Base-by-base conservation (phyloP, 805 yeast genomes). In the Teunomyces pallodes region DNA sequence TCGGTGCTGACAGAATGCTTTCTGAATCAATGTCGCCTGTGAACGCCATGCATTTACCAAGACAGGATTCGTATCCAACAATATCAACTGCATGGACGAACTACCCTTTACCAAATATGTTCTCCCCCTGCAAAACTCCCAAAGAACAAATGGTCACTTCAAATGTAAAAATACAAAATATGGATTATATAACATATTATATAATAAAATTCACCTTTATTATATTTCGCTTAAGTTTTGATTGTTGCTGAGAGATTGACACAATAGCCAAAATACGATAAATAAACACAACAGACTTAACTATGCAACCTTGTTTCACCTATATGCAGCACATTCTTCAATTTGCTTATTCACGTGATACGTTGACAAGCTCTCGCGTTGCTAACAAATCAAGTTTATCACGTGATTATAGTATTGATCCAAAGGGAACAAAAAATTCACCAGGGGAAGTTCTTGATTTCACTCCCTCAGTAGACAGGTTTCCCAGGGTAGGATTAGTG, bases 61-160 rank as follows among this genome's bases (percentile, higher is more conserved):
- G 24, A 17, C 17, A 29, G 45, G 38, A 17, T 42, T 42, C n/a
- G 28, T 16, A 20, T 42, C 45, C 45, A 42, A 42, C 9, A 42
- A 31, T 26, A 42, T 31, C 36, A 42, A 31, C 6, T 31, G 33
- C 45, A 42, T 20, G 6, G 6, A 20, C 4, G 24, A 4, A 20
- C 4, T 20, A 5, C 24, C 24, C 24, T 20, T 20, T 5, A 20
- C 24, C 24, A 20, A 20, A 20, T 20, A 3, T 20, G 24, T 5
- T 20, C 24, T 4, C 24, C 6, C 20, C 24, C 24, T 20, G 24
- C 6, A 6, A 20, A 20, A 4, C 24, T 20, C 24, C 24, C 24
- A 20, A 20, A 1, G 24, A 20, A 20, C n/a, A n/a, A n/a, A n/a
- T n/a, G n/a, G n/a, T n/a, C n/a, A n/a, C n/a, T n/a, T 24, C 24